Conservation (phyloP, 2,329 filamentous ascomycete species). For the Tolypocladium inflatum region DNA sequence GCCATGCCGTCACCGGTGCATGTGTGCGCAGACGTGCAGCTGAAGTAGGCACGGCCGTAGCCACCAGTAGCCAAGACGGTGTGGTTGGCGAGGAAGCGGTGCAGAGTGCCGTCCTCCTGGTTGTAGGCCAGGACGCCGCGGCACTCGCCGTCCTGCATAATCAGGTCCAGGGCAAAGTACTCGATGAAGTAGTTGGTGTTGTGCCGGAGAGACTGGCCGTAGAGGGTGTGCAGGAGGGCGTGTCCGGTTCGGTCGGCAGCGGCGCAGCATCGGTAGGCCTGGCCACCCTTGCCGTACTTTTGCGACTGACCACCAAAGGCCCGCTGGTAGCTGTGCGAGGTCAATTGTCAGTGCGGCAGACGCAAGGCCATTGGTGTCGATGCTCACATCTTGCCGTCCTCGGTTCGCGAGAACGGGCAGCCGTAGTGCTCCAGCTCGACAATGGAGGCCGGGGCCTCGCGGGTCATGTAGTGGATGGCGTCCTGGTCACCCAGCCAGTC, state of each 20-base stretch:
- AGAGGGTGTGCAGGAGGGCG: constrained; percentile 94
- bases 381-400: constrained; percentile 84
- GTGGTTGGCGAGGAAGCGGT: constrained; percentile 94
- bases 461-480: constrained; percentile 97
- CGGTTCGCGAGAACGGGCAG: constrained; percentile 91
- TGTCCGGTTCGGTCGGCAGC: constrained; percentile 95
- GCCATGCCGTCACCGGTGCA: constrained; percentile 99
- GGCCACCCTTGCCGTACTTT: constrained; percentile 90
- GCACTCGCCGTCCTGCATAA: constrained; percentile 97
- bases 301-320: constrained; percentile 97
- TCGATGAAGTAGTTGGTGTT: constrained; percentile 99
- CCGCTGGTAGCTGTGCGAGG: constrained; percentile 68
- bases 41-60: constrained; percentile 97
- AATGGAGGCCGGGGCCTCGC: constrained; percentile 83
- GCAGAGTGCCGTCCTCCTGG: constrained; percentile 95
- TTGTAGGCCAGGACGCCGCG: constrained; percentile 96
- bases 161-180: constrained; percentile 92
- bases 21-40: constrained; percentile 94
- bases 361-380: too few species aligned
- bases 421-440: constrained; percentile 96
- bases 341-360: constrained; percentile 5
- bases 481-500: constrained; percentile 98
- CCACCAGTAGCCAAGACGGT: constrained; percentile 95
- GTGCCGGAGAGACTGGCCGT: constrained; percentile 91
- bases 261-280: constrained; percentile 95